phyloP scores from a whole-genome alignment of 257 asterid genomes.

The Eucommia ulmoides region DNA sequence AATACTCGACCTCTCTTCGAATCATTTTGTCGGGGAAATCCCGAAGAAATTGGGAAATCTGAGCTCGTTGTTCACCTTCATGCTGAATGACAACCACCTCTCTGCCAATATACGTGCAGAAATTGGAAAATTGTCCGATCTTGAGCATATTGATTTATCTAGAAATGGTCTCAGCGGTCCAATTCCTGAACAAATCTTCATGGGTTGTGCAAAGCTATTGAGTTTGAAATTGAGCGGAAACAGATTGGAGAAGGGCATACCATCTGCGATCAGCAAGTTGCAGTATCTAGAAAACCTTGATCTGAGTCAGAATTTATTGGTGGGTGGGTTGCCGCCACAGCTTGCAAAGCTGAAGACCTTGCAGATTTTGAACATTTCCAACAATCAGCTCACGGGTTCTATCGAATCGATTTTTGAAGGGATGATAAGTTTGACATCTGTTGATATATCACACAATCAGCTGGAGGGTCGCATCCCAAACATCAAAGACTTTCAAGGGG shows the following conservation, averaged over 20 bases:
- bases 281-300: background rate
- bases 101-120: background rate
- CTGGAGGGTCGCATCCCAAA: conserved; percentile 7
- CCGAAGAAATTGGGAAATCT: background rate
- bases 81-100: background rate
- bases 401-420: conserved; percentile 1
- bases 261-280: background rate
- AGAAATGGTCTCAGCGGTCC: conserved; percentile 1
- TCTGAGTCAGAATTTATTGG: background rate
- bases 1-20: background rate
- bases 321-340: background rate
- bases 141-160: background rate
- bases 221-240: conserved; percentile 4
- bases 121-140: background rate
- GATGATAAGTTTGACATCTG: background rate
- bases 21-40: conserved; percentile 4
- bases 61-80: background rate
- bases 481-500: background rate
- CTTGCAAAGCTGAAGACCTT: background rate
- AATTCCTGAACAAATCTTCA: background rate
- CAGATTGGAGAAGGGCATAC: background rate
- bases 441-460: conserved; percentile 8
- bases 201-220: background rate
- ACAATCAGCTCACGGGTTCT: background rate
- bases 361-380: background rate